These are phyloP conservation scores for Lupinus albus DNA, from an alignment of 306 rosid species.

Conservation along the genomic window DNA sequence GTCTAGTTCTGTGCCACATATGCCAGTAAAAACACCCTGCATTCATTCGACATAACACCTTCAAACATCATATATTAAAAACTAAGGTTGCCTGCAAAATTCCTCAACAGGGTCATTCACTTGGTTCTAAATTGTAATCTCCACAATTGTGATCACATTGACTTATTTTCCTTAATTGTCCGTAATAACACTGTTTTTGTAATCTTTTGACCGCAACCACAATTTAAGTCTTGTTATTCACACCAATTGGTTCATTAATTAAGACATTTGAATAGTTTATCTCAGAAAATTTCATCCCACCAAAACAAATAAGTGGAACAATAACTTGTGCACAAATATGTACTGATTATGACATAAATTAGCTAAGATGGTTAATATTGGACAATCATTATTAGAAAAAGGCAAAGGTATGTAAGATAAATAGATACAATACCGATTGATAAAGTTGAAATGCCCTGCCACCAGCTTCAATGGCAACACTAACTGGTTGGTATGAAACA, in stretches of 20 bases:
- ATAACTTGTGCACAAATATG: neutral
- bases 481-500: conserved; percentile 71
- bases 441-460: conserved; percentile 90
- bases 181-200: no score
- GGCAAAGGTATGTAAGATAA: neutral
- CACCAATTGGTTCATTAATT: no score
- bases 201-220: no score
- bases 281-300: conserved; percentile 5
- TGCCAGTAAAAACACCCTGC: conserved; percentile 88
- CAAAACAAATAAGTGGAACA: neutral
- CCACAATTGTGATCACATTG: no score
- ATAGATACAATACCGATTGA: conserved; percentile 54
- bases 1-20: conserved; percentile 78
- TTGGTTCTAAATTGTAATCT: no score
- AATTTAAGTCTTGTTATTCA: neutral
- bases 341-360: neutral
- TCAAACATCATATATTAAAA: no score
- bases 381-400: neutral
- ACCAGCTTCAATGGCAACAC: conserved; percentile 95
- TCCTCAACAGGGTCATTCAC: no score
- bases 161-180: no score
- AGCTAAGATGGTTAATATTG: neutral
- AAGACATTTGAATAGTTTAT: conserved; percentile 1
- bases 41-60: no score
- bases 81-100: no score